Evolutionary conservation across 2,329 filamentous ascomycete species (phyloP).

Genomic region (Sarocladiaceae sp.): DNA sequence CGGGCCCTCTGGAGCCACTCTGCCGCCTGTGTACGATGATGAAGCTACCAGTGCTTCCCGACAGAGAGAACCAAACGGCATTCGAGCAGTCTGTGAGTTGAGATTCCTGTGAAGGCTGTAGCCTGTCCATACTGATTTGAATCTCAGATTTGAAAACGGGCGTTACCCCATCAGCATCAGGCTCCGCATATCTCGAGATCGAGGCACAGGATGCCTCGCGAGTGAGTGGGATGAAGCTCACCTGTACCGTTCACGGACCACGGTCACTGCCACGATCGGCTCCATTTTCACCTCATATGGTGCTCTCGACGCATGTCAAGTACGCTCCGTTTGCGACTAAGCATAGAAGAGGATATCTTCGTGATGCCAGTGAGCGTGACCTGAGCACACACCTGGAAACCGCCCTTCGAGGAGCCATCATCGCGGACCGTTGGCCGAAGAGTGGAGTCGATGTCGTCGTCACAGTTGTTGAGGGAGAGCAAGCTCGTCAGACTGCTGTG

Average conservation of each 20-base stretch:
- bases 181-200: constrained; percentile 79
- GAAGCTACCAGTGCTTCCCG: constrained; percentile 39
- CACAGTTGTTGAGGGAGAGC: constrained; percentile 88
- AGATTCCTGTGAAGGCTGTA: not conserved
- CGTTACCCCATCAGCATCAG: constrained; percentile 85
- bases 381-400: constrained; percentile 87
- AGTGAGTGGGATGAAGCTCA: constrained; percentile 75
- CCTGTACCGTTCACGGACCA: constrained; percentile 88
- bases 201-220: constrained; percentile 41
- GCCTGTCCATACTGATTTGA: not conserved
- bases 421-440: constrained; percentile 97
- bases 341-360: constrained; percentile 74
- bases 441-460: constrained; percentile 93
- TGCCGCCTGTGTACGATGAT: constrained; percentile 63
- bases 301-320: constrained; percentile 90
- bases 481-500: constrained; percentile 54
- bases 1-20: constrained; percentile 72
- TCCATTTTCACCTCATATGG: constrained; percentile 85
- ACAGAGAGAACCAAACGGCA: constrained; percentile 54
- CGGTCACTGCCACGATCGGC: constrained; percentile 83
- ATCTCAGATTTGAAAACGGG: constrained; percentile 79
- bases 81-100: constrained; percentile 51
- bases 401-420: constrained; percentile 79
- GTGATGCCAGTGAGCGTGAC: constrained; percentile 81
- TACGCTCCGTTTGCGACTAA: constrained; percentile 91